phyloP scores from a whole-genome alignment of 1,139 yeast species.

The Nakaseomyces sp. region DNA sequence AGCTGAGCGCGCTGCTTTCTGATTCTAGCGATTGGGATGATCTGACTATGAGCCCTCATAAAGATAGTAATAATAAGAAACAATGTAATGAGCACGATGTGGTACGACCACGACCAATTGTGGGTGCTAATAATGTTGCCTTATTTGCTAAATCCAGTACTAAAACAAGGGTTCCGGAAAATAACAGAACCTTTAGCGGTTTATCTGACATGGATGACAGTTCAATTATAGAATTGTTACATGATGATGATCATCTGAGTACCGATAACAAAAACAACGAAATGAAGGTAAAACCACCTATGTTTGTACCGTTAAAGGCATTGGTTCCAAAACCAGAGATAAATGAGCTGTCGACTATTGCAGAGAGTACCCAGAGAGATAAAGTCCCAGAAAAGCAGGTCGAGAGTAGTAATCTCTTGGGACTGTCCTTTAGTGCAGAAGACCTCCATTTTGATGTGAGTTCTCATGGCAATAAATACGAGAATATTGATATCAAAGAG shows the following conservation, averaged over 20 bases:
- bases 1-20: conserved; percentile 18
- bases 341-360: neutral
- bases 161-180: neutral
- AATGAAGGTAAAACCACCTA: conserved; percentile 1
- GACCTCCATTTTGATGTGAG: neutral
- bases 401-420: neutral
- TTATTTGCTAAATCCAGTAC: neutral
- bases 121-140: conserved; percentile 2
- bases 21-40: conserved; percentile 27
- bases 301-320: conserved; percentile 5
- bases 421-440: neutral
- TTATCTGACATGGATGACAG: conserved; percentile 1
- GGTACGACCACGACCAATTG: conserved; percentile 2
- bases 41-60: conserved; percentile 4
- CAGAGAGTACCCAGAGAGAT: conserved; percentile 2
- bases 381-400: neutral
- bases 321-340: conserved; percentile 1
- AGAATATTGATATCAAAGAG: neutral
- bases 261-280: neutral
- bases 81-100: neutral
- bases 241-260: neutral
- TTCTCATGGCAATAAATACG: neutral
- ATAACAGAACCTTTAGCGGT: neutral
- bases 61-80: neutral
- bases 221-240: conserved; percentile 2